Evolutionary conservation across 2,329 filamentous ascomycete genomes (phyloP).

Genomic region (Cladosporium phlei): DNA sequence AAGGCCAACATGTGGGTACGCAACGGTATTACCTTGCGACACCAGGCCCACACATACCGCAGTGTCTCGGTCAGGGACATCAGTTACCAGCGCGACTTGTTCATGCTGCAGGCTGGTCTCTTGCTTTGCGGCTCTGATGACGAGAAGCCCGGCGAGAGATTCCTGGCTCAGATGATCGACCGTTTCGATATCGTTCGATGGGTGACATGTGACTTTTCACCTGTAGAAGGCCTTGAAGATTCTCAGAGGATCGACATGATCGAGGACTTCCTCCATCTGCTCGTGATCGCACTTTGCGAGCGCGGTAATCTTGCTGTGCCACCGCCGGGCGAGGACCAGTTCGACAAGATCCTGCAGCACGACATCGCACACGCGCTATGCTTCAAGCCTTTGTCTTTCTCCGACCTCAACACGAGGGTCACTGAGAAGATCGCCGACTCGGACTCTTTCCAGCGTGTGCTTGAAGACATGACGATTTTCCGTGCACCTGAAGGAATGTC

Average conservation of each 20-base stretch:
- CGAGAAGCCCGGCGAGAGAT: conserved; percentile 38
- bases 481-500: conserved; percentile 85
- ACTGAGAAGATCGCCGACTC: conserved; percentile 86
- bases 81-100: conserved; percentile 89
- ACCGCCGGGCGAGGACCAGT: conserved; percentile 54
- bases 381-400: conserved; percentile 93
- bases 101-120: conserved; percentile 84
- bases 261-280: conserved; percentile 90
- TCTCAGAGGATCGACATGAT: conserved; percentile 84
- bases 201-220: conserved; percentile 77
- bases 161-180: conserved; percentile 85
- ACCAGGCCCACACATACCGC: conserved; percentile 91
- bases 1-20: conserved; percentile 98
- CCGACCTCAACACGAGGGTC: conserved; percentile 78
- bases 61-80: conserved; percentile 86
- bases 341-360: conserved; percentile 66
- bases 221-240: conserved; percentile 74
- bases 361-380: conserved; percentile 92
- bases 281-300: conserved; percentile 88
- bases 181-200: conserved; percentile 84
- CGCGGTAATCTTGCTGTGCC: conserved; percentile 68
- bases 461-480: conserved; percentile 84
- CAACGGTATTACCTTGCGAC: conserved; percentile 90
- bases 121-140: conserved; percentile 78
- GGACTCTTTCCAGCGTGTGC: conserved; percentile 77